Base-by-base conservation (phyloP, 768 basidiomycete genomes). In the Holtermannia corniformis region DNA sequence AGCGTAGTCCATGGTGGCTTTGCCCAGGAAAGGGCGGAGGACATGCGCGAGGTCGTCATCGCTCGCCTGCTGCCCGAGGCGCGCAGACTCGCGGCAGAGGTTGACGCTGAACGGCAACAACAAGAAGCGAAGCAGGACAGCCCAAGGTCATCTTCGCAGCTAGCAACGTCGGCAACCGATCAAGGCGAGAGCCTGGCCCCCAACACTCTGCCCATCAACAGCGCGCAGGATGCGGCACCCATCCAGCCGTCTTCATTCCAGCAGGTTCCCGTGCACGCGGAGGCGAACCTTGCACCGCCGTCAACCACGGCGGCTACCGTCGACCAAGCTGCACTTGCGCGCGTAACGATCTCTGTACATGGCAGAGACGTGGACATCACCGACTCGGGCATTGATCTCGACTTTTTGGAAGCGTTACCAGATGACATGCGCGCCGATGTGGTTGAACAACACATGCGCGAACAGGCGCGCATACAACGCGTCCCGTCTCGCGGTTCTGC, bases 401-500 rank as follows among this genome's bases (percentile, higher is more conserved):
- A 89, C 4, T 99, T 99, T 79, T 76, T 99, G 52, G 91, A 96
- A 74, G 95, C 95, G 22, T 75, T 99, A 7, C 95, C 95, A 0
- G 95, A 99, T 67, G 93, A 97, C 60, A 97, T 99, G 85, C 82
- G 95, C 47, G 93, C 95, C 68, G 95, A 99, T 67, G 90, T 99
- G 28, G 78, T 99, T 49, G 91, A 92, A 63, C 95, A 99, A 66
- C 93, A 99, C 66, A 83, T 96, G 61, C 84, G 91, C 7, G 95
- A 97, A 62, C 87, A 64, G 22, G 51, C 56, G 23, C 59, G 61
- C 16, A 50, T 84, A 55, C 83, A 85, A 40, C 82, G 86, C 11
- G 82, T 88, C 3, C 78, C 32, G 10, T n/a, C n/a, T n/a, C 10
- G 7, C 32, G 32, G 10, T 7, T 7, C 32, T 7, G 43, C 50